phyloP scores from a whole-genome alignment of 164 flowering plant species.

The Taxillus chinensis region DNA sequence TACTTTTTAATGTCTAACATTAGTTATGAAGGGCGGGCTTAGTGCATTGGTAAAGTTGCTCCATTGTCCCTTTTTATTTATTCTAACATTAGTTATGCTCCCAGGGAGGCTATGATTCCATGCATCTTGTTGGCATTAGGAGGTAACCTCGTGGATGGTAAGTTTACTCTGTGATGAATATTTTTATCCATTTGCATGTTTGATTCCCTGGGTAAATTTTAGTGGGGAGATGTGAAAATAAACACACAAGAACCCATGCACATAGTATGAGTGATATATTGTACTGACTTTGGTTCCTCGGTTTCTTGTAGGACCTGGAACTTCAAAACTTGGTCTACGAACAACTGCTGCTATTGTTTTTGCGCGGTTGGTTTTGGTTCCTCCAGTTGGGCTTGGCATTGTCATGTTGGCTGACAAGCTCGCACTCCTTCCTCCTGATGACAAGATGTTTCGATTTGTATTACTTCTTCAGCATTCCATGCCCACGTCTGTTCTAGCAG shows the following conservation, averaged over 20 bases:
- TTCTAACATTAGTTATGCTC: neutral
- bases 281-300: neutral
- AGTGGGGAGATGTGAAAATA: too few species aligned
- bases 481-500: conserved; percentile 97
- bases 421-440: conserved; percentile 80
- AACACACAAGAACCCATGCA: too few species aligned
- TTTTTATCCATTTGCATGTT: too few species aligned
- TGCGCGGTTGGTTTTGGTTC: conserved; percentile 75
- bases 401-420: conserved; percentile 83
- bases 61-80: too few species aligned
- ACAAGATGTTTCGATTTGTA: conserved; percentile 88
- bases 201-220: too few species aligned
- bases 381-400: conserved; percentile 83
- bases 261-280: too few species aligned
- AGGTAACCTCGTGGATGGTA: conserved; percentile 91
- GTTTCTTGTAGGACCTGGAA: conserved; percentile 70
- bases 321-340: conserved; percentile 73
- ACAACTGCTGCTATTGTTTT: conserved; percentile 87
- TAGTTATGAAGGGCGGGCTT: too few species aligned
- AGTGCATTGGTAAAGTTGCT: too few species aligned
- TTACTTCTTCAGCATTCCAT: conserved; percentile 90
- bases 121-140: conserved; percentile 92
- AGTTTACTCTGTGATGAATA: conserved; percentile 8
- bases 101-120: conserved; percentile 97
- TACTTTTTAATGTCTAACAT: too few species aligned